phyloP scores from a whole-genome alignment of 2,329 filamentous ascomycete species.

The Arachnopeziza araneosa region DNA sequence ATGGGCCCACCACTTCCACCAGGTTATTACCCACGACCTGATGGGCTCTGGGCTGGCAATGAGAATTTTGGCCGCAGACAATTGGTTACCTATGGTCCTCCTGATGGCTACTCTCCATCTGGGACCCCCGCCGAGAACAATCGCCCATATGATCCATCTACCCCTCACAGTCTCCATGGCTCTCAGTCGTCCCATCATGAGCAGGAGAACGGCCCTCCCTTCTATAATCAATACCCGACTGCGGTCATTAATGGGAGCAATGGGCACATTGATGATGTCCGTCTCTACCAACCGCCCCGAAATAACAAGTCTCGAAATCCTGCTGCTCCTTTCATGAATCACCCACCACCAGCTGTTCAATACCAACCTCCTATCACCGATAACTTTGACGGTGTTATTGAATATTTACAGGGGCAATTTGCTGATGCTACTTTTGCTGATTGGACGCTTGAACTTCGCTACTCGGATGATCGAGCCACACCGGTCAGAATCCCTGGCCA shows the following conservation, averaged over 20 bases:
- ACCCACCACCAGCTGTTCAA: constrained; percentile 12
- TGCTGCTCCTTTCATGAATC: not conserved
- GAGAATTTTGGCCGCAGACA: constrained; percentile 24
- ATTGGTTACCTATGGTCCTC: constrained; percentile 27
- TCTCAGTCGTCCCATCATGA: constrained; percentile 53
- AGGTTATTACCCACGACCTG: constrained; percentile 22
- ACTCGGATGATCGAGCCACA: constrained; percentile 35
- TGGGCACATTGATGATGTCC: constrained; percentile 28
- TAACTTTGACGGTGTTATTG: constrained; percentile 34
- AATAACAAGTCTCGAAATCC: constrained; percentile 14
- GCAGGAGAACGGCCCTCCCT: constrained; percentile 28
- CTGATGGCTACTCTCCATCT: constrained; percentile 32
- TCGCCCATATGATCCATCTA: constrained; percentile 44
- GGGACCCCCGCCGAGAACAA: constrained; percentile 24
- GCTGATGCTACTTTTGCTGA: constrained; percentile 38
- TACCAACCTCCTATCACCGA: constrained; percentile 21
- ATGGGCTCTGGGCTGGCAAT: constrained; percentile 15
- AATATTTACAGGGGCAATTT: constrained; percentile 37
- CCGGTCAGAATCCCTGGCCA: constrained; percentile 47
- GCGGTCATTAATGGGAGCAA: constrained; percentile 37
- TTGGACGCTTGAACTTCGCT: constrained; percentile 42
- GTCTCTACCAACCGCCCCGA: constrained; percentile 22
- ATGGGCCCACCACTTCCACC: constrained; percentile 23
- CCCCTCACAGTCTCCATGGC: constrained; percentile 56
- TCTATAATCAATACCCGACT: constrained; percentile 36